Evolutionary conservation across 2,329 filamentous ascomycete genomes (phyloP).

Genomic region (Fusarium oligoseptatum): DNA sequence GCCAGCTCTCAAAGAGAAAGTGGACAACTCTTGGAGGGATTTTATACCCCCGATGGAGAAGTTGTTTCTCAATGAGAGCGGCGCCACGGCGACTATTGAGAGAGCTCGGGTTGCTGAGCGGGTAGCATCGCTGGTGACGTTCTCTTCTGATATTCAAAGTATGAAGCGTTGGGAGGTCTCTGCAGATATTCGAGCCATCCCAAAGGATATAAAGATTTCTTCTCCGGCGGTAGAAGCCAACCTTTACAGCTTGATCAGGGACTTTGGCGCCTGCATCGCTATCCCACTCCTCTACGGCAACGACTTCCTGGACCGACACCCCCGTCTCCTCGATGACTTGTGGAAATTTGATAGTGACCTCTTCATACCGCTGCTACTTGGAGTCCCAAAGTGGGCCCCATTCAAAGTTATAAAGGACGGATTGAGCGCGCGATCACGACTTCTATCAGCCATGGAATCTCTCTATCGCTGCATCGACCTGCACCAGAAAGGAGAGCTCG

Average conservation of each 20-base stretch:
- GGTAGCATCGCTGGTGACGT: slow-evolving; percentile 28
- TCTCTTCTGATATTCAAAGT: slow-evolving; percentile 12
- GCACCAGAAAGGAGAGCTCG: slow-evolving; percentile 13
- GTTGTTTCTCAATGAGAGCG: slow-evolving; percentile 37
- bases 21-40: background rate
- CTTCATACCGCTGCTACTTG: slow-evolving; percentile 38
- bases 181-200: slow-evolving; percentile 13
- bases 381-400: slow-evolving; percentile 36
- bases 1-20: background rate
- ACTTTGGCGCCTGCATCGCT: slow-evolving; percentile 42
- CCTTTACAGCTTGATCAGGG: slow-evolving; percentile 27
- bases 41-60: slow-evolving; percentile 30
- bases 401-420: slow-evolving; percentile 37
- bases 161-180: slow-evolving; percentile 39
- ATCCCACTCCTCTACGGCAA: slow-evolving; percentile 41
- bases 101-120: slow-evolving; percentile 24
- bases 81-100: slow-evolving; percentile 35
- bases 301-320: slow-evolving; percentile 33
- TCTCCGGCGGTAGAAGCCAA: slow-evolving; percentile 15
- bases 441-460: slow-evolving; percentile 18
- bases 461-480: slow-evolving; percentile 20
- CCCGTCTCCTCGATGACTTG: slow-evolving; percentile 32
- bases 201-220: background rate
- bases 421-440: slow-evolving; percentile 26
- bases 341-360: slow-evolving; percentile 43